Evolutionary conservation across 108 stramenopile species (phyloP).

Genomic region (Schizochytrium sp.): DNA sequence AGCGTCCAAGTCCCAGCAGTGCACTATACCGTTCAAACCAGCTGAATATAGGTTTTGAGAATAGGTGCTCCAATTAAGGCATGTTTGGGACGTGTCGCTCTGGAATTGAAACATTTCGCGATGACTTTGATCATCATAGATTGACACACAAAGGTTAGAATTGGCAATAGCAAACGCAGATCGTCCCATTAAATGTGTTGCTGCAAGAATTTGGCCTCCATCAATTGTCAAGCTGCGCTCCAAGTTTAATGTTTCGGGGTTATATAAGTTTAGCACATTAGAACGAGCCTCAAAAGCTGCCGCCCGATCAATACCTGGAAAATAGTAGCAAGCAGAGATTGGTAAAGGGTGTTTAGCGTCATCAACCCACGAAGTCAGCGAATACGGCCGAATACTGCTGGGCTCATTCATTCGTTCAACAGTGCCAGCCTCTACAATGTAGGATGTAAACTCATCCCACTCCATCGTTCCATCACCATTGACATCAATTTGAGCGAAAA

Average conservation of each 20-base stretch:
- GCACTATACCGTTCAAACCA: conserved; percentile 41
- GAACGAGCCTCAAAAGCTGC: neutral
- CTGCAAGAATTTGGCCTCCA: neutral
- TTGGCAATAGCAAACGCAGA: neutral
- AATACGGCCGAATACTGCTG: conserved; percentile 11
- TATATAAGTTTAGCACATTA: conserved; percentile 19
- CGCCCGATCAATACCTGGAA: neutral
- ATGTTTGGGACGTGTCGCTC: conserved; percentile 34
- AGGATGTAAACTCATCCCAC: conserved; percentile 73
- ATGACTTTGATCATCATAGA: conserved; percentile 16
- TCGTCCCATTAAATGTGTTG: conserved; percentile 5
- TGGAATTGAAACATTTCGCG: neutral
- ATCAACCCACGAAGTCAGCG: neutral
- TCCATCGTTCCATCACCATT: conserved; percentile 72
- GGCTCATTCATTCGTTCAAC: neutral
- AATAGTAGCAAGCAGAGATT: conserved; percentile 16
- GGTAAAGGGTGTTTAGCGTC: neutral
- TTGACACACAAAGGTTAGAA: neutral
- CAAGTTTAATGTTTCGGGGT: conserved; percentile 2
- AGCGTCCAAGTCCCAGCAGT: conserved; percentile 45
- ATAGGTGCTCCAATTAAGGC: conserved; percentile 10
- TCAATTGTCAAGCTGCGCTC: neutral
- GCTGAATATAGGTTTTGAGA: conserved; percentile 5
- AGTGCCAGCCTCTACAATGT: conserved; percentile 67
- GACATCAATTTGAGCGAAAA: conserved; percentile 71